Evolutionary conservation across 2,329 filamentous ascomycete species (phyloP).

Genomic region (Colletotrichum aenigma): DNA sequence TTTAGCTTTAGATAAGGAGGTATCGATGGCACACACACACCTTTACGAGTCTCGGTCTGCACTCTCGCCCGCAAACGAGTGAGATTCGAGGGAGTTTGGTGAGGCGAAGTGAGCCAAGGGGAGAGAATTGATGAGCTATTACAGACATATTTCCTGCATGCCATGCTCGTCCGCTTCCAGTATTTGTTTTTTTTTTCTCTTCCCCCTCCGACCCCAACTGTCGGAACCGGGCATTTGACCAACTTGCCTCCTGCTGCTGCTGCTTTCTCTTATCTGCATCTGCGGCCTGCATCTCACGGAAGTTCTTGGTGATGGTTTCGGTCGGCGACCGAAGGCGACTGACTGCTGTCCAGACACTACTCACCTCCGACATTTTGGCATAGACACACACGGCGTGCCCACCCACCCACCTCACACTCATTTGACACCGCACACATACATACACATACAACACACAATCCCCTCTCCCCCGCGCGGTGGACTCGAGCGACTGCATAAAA

Average conservation of each 20-base stretch:
- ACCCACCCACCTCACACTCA: background rate
- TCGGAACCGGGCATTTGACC: background rate
- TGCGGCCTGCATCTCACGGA: background rate
- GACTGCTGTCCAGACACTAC: background rate
- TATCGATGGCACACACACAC: background rate
- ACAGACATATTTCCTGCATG: background rate
- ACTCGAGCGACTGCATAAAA: slow-evolving; percentile 8
- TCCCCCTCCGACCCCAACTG: background rate
- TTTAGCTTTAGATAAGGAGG: slow-evolving; percentile 3
- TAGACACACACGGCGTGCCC: background rate
- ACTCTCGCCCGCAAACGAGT: background rate
- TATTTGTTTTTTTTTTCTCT: background rate
- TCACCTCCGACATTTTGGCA: background rate
- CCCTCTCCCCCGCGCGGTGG: background rate
- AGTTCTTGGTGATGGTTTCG: slow-evolving; percentile 10
- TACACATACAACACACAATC: background rate
- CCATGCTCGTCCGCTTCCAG: background rate
- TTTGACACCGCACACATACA: background rate
- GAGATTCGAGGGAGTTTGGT: background rate
- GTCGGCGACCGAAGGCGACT: slow-evolving; percentile 17
- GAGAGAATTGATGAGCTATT: background rate
- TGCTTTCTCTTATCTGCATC: background rate
- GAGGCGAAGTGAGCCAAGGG: background rate
- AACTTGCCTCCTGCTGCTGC: background rate
- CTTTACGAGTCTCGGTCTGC: background rate